A percentile compares a stretch with the other conserved stretches of the same genome.
Conservation (phyloP, 78 protist genomes). For the Monosiga brevicollis region DNA sequence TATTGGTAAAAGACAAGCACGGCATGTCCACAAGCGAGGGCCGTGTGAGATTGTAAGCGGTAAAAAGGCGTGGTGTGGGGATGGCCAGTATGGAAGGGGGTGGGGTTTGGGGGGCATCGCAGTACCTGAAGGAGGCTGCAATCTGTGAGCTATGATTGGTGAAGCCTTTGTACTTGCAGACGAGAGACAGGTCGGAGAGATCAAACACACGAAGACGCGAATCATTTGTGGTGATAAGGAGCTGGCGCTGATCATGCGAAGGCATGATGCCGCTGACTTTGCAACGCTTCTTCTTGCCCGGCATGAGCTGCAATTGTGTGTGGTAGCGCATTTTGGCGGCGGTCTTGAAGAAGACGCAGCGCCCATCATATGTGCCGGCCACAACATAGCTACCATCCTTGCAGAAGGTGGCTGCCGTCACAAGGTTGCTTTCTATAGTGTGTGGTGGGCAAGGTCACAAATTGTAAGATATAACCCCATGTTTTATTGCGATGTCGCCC, state of each 20-base stretch:
- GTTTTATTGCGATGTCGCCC: too few species aligned
- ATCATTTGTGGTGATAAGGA: slow-evolving; percentile 45
- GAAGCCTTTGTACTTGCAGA: slow-evolving; percentile 34
- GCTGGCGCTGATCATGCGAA: not conserved
- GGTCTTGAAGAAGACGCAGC: slow-evolving; percentile 23
- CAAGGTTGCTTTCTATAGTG: too few species aligned
- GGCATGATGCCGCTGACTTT: not conserved
- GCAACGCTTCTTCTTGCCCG: not conserved
- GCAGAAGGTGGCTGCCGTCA: slow-evolving; percentile 8
- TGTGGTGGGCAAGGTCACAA: too few species aligned
- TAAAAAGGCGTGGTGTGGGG: not conserved
- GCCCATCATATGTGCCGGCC: slow-evolving; percentile 46
- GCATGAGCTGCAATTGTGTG: not conserved
- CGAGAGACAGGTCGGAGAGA: slow-evolving; percentile 17
- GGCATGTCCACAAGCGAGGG: not conserved
- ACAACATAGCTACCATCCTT: slow-evolving; percentile 15
- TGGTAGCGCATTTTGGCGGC: not conserved
- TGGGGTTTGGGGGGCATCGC: not conserved
- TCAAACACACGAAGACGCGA: slow-evolving; percentile 49
- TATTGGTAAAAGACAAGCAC: not conserved
- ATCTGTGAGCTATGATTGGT: slow-evolving; percentile 13
- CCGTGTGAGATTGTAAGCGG: not conserved
- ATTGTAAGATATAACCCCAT: too few species aligned
- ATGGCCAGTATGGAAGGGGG: too few species aligned
- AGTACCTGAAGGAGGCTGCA: slow-evolving; percentile 10